A percentile compares a stretch with the other conserved stretches of the same genome.
These are phyloP conservation scores for Pezicula rhizophila DNA, from an alignment of 2,329 filamentous ascomycete species.

Conservation along the genomic window DNA sequence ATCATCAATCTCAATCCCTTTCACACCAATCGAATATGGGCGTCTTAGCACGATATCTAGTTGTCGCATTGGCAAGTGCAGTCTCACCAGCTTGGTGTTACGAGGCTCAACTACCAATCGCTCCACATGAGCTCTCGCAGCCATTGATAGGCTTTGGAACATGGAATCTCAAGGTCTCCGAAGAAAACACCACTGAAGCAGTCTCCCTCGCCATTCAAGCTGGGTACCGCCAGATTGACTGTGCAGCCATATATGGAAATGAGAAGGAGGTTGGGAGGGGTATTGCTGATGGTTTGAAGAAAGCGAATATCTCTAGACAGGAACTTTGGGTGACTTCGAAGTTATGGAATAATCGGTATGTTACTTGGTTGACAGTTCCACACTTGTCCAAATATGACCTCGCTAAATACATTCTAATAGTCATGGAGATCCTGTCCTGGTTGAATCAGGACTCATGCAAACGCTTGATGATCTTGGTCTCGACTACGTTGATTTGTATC, in stretches of 20 bases:
- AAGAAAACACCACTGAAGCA: slow-evolving; percentile 7
- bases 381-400: background rate
- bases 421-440: slow-evolving; percentile 19
- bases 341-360: slow-evolving; percentile 16
- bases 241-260: slow-evolving; percentile 13
- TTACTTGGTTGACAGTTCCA: background rate
- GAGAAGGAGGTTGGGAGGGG: slow-evolving; percentile 15
- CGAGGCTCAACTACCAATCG: background rate
- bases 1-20: too few relatives aligned
- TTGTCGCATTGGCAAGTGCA: background rate
- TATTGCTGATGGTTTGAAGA: slow-evolving; percentile 10
- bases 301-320: slow-evolving; percentile 7
- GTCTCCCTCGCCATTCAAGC: slow-evolving; percentile 13
- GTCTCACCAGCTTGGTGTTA: background rate
- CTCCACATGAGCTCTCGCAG: background rate
- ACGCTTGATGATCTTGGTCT: slow-evolving; percentile 26
- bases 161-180: slow-evolving; percentile 6
- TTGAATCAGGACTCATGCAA: slow-evolving; percentile 16
- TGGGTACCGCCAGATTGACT: slow-evolving; percentile 20
- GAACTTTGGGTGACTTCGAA: slow-evolving; percentile 21
- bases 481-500: slow-evolving; percentile 30
- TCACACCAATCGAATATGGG: background rate
- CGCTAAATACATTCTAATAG: background rate
- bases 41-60: background rate
- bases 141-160: slow-evolving; percentile 10